A percentile compares a stretch with the other conserved stretches of the same genome.
Evolutionary conservation across 805 yeast species (phyloP).

Genomic region (Wickerhamiella spandovensis): DNA sequence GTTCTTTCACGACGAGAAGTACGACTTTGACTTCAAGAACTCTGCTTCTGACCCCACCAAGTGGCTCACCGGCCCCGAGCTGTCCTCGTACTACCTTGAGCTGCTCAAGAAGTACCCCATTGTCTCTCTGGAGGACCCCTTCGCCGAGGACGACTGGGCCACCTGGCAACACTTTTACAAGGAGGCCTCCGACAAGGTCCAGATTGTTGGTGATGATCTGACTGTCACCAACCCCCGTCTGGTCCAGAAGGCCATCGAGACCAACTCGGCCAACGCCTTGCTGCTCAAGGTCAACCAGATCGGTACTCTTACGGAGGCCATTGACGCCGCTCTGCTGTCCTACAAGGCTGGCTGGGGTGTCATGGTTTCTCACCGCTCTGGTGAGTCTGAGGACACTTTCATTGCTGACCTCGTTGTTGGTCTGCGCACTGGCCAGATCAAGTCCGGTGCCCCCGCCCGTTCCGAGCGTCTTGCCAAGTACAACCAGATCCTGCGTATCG

Average conservation of each 20-base stretch:
- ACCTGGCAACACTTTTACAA: constrained; percentile 86
- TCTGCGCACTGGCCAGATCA: constrained; percentile 95
- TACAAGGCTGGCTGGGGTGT: constrained; percentile 98
- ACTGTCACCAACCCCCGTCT: constrained; percentile 96
- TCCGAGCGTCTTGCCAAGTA: constrained; percentile 98
- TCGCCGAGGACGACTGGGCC: constrained; percentile 99
- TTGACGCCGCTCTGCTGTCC: constrained; percentile 91
- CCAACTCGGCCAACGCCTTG: constrained; percentile 90
- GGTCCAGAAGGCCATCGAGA: constrained; percentile 89
- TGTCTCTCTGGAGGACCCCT: constrained; percentile 97
- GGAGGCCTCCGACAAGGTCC: constrained; percentile 38
- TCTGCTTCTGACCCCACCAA: constrained; percentile 81
- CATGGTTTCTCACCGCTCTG: constrained; percentile 99
- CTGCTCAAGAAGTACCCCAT: constrained; percentile 88
- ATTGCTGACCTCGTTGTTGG: constrained; percentile 97
- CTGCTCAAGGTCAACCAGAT: constrained; percentile 98
- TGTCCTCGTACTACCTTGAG: constrained; percentile 70
- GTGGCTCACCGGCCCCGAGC: constrained; percentile 80
- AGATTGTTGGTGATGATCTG: constrained; percentile 95
- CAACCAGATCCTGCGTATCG: constrained; percentile 96
- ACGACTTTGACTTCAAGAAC: constrained; percentile 98
- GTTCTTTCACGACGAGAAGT: constrained; percentile 92
- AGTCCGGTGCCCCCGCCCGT: constrained; percentile 99
- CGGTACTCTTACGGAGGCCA: constrained; percentile 92
- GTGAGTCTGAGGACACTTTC: constrained; percentile 98